phyloP scores from a whole-genome alignment of 2,329 filamentous ascomycete species.

The Beauveria rudraprayagi region DNA sequence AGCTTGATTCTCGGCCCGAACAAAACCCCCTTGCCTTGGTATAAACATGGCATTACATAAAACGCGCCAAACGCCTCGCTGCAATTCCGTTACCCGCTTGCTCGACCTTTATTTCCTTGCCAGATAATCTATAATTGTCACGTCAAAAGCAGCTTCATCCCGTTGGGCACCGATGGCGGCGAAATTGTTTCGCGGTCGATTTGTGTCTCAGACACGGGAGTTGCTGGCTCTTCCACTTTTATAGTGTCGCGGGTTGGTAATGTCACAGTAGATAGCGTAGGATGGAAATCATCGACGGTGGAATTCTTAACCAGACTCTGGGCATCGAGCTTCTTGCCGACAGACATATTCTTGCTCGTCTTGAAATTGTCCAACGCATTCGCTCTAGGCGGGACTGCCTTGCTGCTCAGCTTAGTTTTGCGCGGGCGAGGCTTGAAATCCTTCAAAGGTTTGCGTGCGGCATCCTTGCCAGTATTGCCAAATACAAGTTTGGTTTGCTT shows the following conservation, averaged over 20 bases:
- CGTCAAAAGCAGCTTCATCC: constrained; percentile 32
- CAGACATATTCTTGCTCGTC: constrained; percentile 29
- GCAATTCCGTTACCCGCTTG: not conserved
- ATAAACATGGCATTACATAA: not conserved
- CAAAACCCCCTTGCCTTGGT: too few species aligned
- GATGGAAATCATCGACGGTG: not conserved
- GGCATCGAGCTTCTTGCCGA: not conserved
- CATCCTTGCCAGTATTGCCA: constrained; percentile 16
- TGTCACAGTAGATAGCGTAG: not conserved
- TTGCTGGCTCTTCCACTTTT: constrained; percentile 20
- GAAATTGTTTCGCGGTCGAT: constrained; percentile 31
- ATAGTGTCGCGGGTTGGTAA: not conserved
- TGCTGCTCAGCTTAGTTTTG: constrained; percentile 27
- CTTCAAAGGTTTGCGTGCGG: constrained; percentile 16
- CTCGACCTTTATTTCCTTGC: not conserved
- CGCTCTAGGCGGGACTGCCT: constrained; percentile 29
- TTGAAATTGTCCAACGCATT: constrained; percentile 36
- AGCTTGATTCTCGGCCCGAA: too few species aligned
- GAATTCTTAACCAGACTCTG: not conserved
- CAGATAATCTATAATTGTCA: not conserved
- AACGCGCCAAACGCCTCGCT: not conserved
- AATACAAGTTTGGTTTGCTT: constrained; percentile 48
- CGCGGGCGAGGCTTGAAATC: constrained; percentile 23
- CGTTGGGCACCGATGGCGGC: constrained; percentile 32
- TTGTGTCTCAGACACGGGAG: constrained; percentile 13